Evolutionary conservation across 2,329 filamentous ascomycete genomes (phyloP).

Genomic region (Stachybotrys chlorohalonatus): DNA sequence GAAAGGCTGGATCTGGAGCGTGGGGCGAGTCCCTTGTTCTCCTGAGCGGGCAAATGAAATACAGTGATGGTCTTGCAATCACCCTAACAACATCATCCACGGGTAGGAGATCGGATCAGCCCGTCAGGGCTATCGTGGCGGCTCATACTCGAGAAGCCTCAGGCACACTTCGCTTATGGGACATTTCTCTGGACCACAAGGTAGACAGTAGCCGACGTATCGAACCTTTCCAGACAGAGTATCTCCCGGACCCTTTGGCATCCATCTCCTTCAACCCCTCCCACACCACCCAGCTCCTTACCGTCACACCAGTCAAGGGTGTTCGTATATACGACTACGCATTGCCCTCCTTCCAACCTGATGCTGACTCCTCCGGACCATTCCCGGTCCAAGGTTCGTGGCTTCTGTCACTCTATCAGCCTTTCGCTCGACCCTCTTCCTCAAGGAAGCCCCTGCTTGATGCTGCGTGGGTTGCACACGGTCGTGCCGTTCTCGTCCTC

Average conservation of each 20-base stretch:
- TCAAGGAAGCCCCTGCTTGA: conserved; percentile 52
- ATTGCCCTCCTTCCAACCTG: conserved; percentile 39
- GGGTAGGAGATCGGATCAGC: conserved; percentile 25
- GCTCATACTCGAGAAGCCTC: conserved; percentile 51
- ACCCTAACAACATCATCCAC: conserved; percentile 35
- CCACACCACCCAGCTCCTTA: conserved; percentile 47
- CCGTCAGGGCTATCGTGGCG: conserved; percentile 44
- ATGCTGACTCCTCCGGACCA: conserved; percentile 39
- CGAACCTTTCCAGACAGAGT: conserved; percentile 52
- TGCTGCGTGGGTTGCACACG: conserved; percentile 52
- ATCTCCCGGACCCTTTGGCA: conserved; percentile 42
- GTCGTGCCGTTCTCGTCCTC: conserved; percentile 48
- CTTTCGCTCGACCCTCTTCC: conserved; percentile 39
- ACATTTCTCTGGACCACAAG: conserved; percentile 39
- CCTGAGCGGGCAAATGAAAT: conserved; percentile 43
- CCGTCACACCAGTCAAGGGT: conserved; percentile 44
- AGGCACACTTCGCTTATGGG: conserved; percentile 50
- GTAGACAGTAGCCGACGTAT: conserved; percentile 17
- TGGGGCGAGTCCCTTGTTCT: conserved; percentile 53
- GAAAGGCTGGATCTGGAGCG: conserved; percentile 48
- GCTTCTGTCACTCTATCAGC: conserved; percentile 53
- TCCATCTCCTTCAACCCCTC: conserved; percentile 53
- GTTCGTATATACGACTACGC: conserved; percentile 56
- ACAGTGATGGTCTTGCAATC: conserved; percentile 47
- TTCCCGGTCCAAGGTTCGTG: conserved; percentile 53